Percentiles rank a stretch among this genome's conserved stretches.
These are phyloP conservation scores for Drechslerella dactyloides DNA, from an alignment of 2,329 filamentous ascomycete species.

Conservation along the genomic window DNA sequence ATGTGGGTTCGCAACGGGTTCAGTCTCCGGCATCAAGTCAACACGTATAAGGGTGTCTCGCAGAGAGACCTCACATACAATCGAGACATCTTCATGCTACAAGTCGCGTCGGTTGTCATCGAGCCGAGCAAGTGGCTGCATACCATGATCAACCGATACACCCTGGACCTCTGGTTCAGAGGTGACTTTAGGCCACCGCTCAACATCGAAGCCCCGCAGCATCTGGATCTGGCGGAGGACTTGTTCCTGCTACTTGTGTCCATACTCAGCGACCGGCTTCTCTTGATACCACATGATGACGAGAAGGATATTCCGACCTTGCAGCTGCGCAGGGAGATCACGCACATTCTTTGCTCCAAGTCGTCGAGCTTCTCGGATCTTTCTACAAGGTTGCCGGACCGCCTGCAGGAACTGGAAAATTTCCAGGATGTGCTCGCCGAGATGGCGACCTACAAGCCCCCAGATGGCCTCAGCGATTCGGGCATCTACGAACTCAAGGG, in stretches of 20 bases:
- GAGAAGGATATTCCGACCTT: constrained; percentile 64
- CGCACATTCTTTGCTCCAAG: constrained; percentile 94
- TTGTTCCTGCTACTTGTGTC: constrained; percentile 93
- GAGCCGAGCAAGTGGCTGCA: constrained; percentile 82
- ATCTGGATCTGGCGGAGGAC: constrained; percentile 92
- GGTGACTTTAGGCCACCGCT: constrained; percentile 76
- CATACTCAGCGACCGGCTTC: constrained; percentile 84
- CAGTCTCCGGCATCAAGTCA: constrained; percentile 91
- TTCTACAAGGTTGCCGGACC: constrained; percentile 82
- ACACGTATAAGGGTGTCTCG: constrained; percentile 85
- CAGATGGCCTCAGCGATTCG: constrained; percentile 88
- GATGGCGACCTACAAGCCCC: constrained; percentile 86
- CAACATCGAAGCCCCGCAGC: constrained; percentile 83
- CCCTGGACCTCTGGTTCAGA: constrained; percentile 84
- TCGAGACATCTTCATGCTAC: constrained; percentile 89
- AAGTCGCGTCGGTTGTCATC: constrained; percentile 87
- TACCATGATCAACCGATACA: constrained; percentile 89
- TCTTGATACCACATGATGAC: constrained; percentile 72
- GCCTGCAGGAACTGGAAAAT: constrained; percentile 84
- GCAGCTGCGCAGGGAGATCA: constrained; percentile 84
- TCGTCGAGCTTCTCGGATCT: constrained; percentile 94
- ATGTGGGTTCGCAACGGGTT: constrained; percentile 99
- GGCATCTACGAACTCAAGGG: constrained; percentile 92
- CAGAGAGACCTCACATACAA: constrained; percentile 93
- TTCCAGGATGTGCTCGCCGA: constrained; percentile 84